Base-by-base conservation (phyloP, 1,284 basidiomycete species). In the Pholiota adiposa region DNA sequence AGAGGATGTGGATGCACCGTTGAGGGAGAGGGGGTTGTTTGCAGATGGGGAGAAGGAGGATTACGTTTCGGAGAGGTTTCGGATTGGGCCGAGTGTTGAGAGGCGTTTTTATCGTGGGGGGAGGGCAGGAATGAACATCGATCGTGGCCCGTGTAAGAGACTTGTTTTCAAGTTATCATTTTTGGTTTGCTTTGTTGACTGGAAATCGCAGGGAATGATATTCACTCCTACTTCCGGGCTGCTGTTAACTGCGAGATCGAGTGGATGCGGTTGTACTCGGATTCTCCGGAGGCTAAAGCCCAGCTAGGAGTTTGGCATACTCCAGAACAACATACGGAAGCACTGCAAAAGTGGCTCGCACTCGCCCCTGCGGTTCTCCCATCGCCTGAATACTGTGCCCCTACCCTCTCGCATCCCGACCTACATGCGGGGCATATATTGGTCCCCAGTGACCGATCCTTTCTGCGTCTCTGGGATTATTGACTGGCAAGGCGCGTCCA, bases 101-200 rank as follows among this genome's bases (percentile, higher is more conserved):
- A 43, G 56, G 9, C 46, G 48, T 8, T 61, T 61, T 34, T 61
- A 56, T 44, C 44, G 51, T 2, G 56, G 38, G 12, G 60, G 36
- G 23, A 38, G 60, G 33, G 55, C 51, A 9, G 14, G 43, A 31
- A 31, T 61, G 40, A 5, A 19, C n/a, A 58, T 57, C 12, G 55
- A 61, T 38, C 48, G 56, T 46, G 60, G 60, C 7, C 60, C 60
- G 14, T 61, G 60, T 61, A 46, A 7, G 54, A n/a, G n/a, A n/a
- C n/a, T n/a, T n/a, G n/a, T n/a, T n/a, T n/a, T 31, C 16, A 16
- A 1, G 9, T 3, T 16, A 31, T 5, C 11, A 23, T 54, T 12
- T 4, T 16, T 21, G 9, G 18, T 8, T 54, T n/a, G 3, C 3
- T 12, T n/a, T n/a, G n/a, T n/a, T n/a, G n/a, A n/a, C n/a, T n/a